These are phyloP conservation scores for Mycena amicta DNA, from an alignment of 768 basidiomycete genomes.

Conservation along the genomic window DNA sequence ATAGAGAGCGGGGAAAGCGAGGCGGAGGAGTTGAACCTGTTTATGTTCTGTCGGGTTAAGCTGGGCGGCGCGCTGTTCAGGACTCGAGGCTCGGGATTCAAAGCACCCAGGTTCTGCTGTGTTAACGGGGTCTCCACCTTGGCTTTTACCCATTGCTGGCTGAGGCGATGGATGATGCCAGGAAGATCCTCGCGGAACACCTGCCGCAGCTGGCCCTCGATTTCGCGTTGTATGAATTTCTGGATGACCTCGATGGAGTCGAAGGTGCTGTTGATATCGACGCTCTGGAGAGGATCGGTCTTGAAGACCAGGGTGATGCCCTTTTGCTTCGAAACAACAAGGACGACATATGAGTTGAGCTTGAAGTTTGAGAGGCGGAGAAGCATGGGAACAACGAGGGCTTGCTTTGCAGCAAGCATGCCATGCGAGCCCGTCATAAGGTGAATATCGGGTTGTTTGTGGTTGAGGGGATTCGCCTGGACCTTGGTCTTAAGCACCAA, in stretches of 20 bases:
- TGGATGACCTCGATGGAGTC: conserved; percentile 98
- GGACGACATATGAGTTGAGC: conserved; percentile 93
- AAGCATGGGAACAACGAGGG: conserved; percentile 97
- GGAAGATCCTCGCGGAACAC: conserved; percentile 98
- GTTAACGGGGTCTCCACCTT: conserved; percentile 66
- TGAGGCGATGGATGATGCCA: conserved; percentile 92
- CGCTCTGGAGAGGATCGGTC: conserved; percentile 96
- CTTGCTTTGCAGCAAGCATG: conserved; percentile 92
- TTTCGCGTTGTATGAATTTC: conserved; percentile 96
- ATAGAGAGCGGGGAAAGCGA: conserved; percentile 2
- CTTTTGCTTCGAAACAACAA: conserved; percentile 96
- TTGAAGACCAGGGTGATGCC: conserved; percentile 99
- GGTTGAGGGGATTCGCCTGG: conserved; percentile 96
- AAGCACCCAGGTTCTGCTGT: conserved; percentile 10
- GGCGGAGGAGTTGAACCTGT: conserved; percentile 12
- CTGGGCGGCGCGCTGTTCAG: conserved; percentile 18
- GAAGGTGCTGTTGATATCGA: conserved; percentile 97
- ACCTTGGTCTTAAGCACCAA: conserved; percentile 89
- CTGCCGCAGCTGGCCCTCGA: conserved; percentile 94
- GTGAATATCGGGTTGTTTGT: conserved; percentile 89
- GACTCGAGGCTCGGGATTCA: not conserved
- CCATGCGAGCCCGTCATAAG: conserved; percentile 80
- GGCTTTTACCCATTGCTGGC: conserved; percentile 94
- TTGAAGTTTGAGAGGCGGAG: conserved; percentile 95
- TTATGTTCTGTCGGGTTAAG: conserved; percentile 22